A percentile compares a stretch with the other conserved stretches of the same genome.
These are phyloP conservation scores for Boletus tomentosulus DNA, from an alignment of 768 basidiomycete genomes.

Conservation along the genomic window DNA sequence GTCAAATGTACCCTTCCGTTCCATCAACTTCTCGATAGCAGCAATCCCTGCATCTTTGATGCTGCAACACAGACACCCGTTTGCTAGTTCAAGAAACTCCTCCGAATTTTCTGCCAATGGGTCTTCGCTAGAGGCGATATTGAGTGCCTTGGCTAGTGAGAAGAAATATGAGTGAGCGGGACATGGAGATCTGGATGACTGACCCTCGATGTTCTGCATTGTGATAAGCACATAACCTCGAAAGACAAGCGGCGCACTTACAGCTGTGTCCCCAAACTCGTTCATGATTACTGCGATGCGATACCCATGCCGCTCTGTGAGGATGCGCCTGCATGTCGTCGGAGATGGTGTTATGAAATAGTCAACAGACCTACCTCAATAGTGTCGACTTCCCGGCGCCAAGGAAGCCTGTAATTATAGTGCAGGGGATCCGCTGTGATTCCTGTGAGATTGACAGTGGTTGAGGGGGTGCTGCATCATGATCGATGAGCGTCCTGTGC, in stretches of 20 bases:
- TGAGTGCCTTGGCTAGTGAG: constrained; percentile 79
- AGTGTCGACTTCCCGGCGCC: constrained; percentile 95
- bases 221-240: constrained; percentile 17
- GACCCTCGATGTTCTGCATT: constrained; percentile 86
- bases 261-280: constrained; percentile 94
- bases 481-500: constrained; percentile 32
- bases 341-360: not conserved
- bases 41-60: constrained; percentile 92
- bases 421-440: constrained; percentile 66
- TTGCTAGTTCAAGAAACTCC: constrained; percentile 88
- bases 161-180: not conserved
- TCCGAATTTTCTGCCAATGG: constrained; percentile 64
- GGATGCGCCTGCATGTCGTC: constrained; percentile 58
- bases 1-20: constrained; percentile 83
- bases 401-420: constrained; percentile 92
- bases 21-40: constrained; percentile 91
- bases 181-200: constrained; percentile 9
- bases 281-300: constrained; percentile 98
- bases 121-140: constrained; percentile 65
- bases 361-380: constrained; percentile 49
- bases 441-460: constrained; percentile 3
- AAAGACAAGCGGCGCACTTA: constrained; percentile 34
- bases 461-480: not conserved
- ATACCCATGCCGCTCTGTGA: constrained; percentile 92
- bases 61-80: constrained; percentile 98